Evolutionary conservation across 352 stramenopile species (phyloP).

Genomic region (Phytophthora kernoviae): DNA sequence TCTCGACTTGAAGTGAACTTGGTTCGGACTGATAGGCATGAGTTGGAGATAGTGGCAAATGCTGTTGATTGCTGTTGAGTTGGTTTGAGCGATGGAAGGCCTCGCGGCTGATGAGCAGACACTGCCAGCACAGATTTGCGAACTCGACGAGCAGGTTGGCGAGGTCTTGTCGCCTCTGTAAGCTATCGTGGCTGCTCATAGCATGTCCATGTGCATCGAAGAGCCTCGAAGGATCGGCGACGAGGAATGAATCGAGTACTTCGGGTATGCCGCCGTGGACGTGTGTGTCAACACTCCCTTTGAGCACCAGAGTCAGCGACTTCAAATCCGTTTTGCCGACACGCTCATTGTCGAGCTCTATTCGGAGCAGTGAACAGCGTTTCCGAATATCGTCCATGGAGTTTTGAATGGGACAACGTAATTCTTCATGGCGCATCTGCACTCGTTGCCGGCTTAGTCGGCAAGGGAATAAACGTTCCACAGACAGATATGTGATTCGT

Average conservation of each 20-base stretch:
- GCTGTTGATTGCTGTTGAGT: conserved; percentile 6
- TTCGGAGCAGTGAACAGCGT: conserved; percentile 53
- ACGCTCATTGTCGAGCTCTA: conserved; percentile 61
- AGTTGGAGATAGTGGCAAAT: not conserved
- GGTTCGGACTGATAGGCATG: conserved; percentile 14
- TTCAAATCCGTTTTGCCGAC: conserved; percentile 62
- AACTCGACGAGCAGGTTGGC: conserved; percentile 67
- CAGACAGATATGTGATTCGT: conserved; percentile 56
- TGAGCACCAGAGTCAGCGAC: conserved; percentile 77
- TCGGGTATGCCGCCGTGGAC: conserved; percentile 78
- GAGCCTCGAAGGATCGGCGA: conserved; percentile 16
- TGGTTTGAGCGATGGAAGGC: conserved; percentile 46
- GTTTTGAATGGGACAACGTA: conserved; percentile 73
- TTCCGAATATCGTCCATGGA: conserved; percentile 82
- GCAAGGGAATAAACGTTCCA: conserved; percentile 53
- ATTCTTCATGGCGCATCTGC: conserved; percentile 35
- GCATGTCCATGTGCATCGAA: conserved; percentile 35
- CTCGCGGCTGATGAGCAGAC: conserved; percentile 64
- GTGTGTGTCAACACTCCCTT: conserved; percentile 81
- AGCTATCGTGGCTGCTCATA: conserved; percentile 41
- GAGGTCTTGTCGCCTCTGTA: conserved; percentile 48
- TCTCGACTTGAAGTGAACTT: conserved; percentile 9
- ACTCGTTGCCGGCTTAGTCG: conserved; percentile 56
- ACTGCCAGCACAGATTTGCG: conserved; percentile 55
- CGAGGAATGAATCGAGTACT: conserved; percentile 73